A percentile compares a stretch with the other conserved stretches of the same genome.
phyloP scores from a whole-genome alignment of 2,329 filamentous ascomycete genomes.

The Beauveria scarabaeidicola region DNA sequence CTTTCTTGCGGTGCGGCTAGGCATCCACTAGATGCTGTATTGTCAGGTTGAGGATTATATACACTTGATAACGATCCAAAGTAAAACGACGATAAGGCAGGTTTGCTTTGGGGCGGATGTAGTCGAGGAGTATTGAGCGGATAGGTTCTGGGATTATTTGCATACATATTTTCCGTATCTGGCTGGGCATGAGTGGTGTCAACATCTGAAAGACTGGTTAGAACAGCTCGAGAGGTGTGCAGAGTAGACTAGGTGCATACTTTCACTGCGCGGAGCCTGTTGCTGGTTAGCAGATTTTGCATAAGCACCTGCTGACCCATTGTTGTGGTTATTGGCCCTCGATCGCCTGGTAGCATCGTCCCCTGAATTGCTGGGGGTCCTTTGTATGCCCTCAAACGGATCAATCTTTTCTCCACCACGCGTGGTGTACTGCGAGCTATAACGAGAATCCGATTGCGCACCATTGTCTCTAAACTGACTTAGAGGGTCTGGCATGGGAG shows the following conservation, averaged over 20 bases:
- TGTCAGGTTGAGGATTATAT: slow-evolving; percentile 6
- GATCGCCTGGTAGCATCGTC: background rate
- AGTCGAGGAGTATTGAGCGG: background rate
- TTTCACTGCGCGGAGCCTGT: background rate
- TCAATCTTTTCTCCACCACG: slow-evolving; percentile 52
- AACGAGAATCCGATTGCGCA: slow-evolving; percentile 37
- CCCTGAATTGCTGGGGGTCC: slow-evolving; percentile 34
- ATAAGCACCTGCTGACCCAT: slow-evolving; percentile 4
- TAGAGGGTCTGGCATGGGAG: slow-evolving; percentile 36
- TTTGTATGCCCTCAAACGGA: slow-evolving; percentile 40
- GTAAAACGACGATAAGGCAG: background rate
- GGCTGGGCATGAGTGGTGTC: slow-evolving; percentile 1
- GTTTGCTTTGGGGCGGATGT: background rate
- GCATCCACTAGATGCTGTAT: slow-evolving; percentile 25
- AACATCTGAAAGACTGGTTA: background rate
- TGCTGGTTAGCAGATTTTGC: slow-evolving; percentile 5
- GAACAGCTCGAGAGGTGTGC: background rate
- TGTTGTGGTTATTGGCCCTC: background rate
- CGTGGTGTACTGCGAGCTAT: slow-evolving; percentile 48
- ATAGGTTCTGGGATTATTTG: slow-evolving; percentile 1
- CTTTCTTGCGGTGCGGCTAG: slow-evolving; percentile 18
- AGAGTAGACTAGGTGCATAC: background rate
- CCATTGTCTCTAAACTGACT: slow-evolving; percentile 36
- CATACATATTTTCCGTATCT: slow-evolving; percentile 10
- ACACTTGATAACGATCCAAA: slow-evolving; percentile 12